These are phyloP conservation scores for Cucurbita argyrosperma DNA, from an alignment of 306 rosid genomes.

Conservation along the genomic window DNA sequence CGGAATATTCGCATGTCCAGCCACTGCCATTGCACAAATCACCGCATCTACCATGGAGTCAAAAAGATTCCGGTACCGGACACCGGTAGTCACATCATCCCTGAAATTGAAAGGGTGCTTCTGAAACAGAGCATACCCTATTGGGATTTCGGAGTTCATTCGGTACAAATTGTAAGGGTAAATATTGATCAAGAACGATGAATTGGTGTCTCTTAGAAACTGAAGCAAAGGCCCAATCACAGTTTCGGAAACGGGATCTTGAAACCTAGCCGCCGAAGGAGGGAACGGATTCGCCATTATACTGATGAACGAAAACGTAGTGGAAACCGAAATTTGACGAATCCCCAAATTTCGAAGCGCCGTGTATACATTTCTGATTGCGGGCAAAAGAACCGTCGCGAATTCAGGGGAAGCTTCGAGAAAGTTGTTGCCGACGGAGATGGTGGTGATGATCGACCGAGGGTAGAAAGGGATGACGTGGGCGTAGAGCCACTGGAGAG, in stretches of 20 bases:
- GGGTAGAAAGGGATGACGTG: constrained; percentile 79
- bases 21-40: constrained; percentile 42
- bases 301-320: constrained; percentile 54
- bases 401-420: constrained; percentile 23
- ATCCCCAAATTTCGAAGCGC: constrained; percentile 66
- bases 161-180: constrained; percentile 77
- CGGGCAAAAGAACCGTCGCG: constrained; percentile 36
- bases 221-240: constrained; percentile 46
- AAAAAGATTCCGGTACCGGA: constrained; percentile 61
- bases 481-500: constrained; percentile 49
- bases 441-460: constrained; percentile 54
- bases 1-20: constrained; percentile 46
- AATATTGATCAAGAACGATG: constrained; percentile 65
- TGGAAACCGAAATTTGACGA: constrained; percentile 50
- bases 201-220: constrained; percentile 59
- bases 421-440: constrained; percentile 72
- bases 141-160: constrained; percentile 40
- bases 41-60: constrained; percentile 75
- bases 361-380: constrained; percentile 45
- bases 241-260: constrained; percentile 13
- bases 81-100: constrained; percentile 62
- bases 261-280: constrained; percentile 60
- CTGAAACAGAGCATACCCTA: constrained; percentile 60
- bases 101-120: constrained; percentile 59
- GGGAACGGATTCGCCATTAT: constrained; percentile 46